Evolutionary conservation across 805 yeast species (phyloP).

Genomic region (Blastobotrys americana): DNA sequence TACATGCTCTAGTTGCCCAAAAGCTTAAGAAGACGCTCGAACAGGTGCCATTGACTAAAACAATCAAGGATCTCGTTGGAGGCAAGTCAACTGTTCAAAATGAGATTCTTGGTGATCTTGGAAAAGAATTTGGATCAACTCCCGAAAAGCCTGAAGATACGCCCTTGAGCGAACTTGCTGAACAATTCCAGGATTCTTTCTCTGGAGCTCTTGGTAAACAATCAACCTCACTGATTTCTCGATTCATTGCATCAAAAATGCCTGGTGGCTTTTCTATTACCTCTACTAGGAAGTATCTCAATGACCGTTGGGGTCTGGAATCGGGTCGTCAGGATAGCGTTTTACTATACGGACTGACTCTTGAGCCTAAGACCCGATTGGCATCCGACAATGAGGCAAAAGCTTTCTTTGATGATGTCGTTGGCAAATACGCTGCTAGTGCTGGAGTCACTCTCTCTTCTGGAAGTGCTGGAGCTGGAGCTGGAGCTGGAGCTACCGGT

Average conservation of each 20-base stretch:
- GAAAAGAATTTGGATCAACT: constrained; percentile 95
- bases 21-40: constrained; percentile 88
- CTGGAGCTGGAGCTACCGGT: constrained; percentile 43
- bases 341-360: constrained; percentile 71
- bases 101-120: constrained; percentile 96
- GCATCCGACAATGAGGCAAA: constrained; percentile 86
- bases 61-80: constrained; percentile 94
- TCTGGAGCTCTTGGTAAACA: constrained; percentile 89
- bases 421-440: constrained; percentile 76
- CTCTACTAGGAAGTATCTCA: constrained; percentile 84
- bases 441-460: constrained; percentile 73
- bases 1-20: constrained; percentile 90
- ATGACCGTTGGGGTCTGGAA: constrained; percentile 87
- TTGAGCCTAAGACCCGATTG: constrained; percentile 87
- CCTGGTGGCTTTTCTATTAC: constrained; percentile 98
- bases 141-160: constrained; percentile 99
- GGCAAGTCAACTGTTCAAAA: constrained; percentile 99
- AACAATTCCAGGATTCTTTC: constrained; percentile 86
- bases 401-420: constrained; percentile 71
- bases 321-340: constrained; percentile 92
- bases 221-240: constrained; percentile 77
- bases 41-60: constrained; percentile 78
- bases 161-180: constrained; percentile 93
- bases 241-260: constrained; percentile 94
- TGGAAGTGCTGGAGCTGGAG: constrained; percentile 50